These are phyloP conservation scores for Mucor indicus DNA, from an alignment of 371 early-diverging fungal genomes.

Conservation along the genomic window DNA sequence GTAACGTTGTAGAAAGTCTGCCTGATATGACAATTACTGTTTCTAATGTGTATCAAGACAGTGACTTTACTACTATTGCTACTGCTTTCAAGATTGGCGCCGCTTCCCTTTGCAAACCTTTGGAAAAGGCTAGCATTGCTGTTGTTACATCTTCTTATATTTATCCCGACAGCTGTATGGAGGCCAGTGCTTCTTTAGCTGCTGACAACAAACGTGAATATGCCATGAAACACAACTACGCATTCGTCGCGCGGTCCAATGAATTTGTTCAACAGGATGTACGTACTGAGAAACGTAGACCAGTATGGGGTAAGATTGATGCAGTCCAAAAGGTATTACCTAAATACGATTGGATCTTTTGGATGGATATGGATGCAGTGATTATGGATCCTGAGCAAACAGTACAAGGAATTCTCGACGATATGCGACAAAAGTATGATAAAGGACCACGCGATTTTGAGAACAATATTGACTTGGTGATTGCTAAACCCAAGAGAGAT, in stretches of 20 bases:
- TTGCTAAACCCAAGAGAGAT: constrained; percentile 44
- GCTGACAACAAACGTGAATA: constrained; percentile 61
- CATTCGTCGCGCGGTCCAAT: constrained; percentile 55
- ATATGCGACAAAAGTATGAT: constrained; percentile 23
- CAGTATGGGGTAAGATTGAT: constrained; percentile 65
- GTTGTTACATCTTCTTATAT: constrained; percentile 55
- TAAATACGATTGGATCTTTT: constrained; percentile 66
- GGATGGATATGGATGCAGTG: constrained; percentile 70
- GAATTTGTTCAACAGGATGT: constrained; percentile 61
- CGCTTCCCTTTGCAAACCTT: constrained; percentile 12
- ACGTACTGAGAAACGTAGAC: constrained; percentile 34
- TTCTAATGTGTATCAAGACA: constrained; percentile 28
- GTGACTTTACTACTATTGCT: constrained; percentile 22
- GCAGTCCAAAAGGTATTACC: constrained; percentile 60
- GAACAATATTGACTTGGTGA: constrained; percentile 44
- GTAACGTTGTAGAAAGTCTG: constrained; percentile 28
- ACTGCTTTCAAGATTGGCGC: constrained; percentile 3
- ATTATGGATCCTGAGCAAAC: constrained; percentile 49
- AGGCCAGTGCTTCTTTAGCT: constrained; percentile 42
- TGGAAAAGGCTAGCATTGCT: constrained; percentile 35
- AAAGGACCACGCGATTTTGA: constrained; percentile 27
- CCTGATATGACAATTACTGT: constrained; percentile 22
- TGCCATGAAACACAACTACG: constrained; percentile 56
- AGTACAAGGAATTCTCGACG: constrained; percentile 27
- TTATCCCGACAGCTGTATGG: constrained; percentile 55